Conservation (phyloP, 129 eudicot genomes). For the Saposhnikovia divaricata region DNA sequence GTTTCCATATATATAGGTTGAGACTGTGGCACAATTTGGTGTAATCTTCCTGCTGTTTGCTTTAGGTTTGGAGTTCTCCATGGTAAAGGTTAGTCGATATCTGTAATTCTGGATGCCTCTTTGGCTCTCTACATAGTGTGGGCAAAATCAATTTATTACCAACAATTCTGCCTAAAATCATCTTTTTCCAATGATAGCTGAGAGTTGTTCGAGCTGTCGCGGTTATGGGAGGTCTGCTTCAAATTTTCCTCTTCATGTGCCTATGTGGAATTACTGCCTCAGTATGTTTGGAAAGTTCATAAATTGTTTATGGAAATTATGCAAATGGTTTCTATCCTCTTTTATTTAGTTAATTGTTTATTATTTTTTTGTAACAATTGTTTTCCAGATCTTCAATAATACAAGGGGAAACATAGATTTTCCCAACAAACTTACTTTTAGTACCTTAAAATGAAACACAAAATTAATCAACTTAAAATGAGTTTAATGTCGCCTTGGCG, state of each 20-base stretch:
- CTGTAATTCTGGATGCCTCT: constrained; percentile 1
- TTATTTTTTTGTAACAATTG: neutral
- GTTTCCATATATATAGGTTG: constrained; percentile 51
- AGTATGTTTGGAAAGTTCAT: constrained; percentile 37
- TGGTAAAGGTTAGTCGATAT: constrained; percentile 52
- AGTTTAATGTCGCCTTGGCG: neutral
- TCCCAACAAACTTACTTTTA: neutral
- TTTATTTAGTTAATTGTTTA: neutral
- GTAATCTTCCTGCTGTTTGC: constrained; percentile 98
- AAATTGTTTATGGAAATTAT: neutral
- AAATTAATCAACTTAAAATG: neutral
- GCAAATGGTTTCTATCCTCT: neutral
- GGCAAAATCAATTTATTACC: neutral
- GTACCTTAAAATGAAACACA: neutral
- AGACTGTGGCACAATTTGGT: constrained; percentile 99
- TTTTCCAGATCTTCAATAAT: neutral
- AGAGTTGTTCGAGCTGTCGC: constrained; percentile 98
- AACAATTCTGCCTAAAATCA: constrained; percentile 3
- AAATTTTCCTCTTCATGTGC: constrained; percentile 87
- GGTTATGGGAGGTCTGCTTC: constrained; percentile 89
- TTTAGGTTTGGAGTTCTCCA: constrained; percentile 90
- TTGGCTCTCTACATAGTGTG: neutral
- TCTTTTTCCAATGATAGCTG: constrained; percentile 38
- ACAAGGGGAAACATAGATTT: neutral
- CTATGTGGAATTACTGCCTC: constrained; percentile 84